Percentiles rank a stretch among this genome's conserved stretches.
phyloP scores from a whole-genome alignment of 202 grass and related monocot genomes.

The Miscanthus sacchariflorus region DNA sequence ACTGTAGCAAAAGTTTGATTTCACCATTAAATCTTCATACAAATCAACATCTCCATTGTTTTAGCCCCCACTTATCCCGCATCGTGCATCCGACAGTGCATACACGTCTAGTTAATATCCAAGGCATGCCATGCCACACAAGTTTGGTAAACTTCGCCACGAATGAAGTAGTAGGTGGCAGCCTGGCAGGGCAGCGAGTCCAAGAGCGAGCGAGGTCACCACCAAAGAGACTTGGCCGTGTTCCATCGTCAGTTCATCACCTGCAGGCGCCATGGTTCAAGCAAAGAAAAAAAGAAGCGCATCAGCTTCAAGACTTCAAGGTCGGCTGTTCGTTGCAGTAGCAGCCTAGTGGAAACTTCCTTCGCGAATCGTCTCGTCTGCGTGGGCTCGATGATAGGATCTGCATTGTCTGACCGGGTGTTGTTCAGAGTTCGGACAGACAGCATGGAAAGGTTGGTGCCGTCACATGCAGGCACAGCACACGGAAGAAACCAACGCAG shows the following conservation, averaged over 20 bases:
- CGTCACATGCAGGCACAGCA: conserved; percentile 4
- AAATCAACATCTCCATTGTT: no score
- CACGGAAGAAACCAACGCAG: no score
- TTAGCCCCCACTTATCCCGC: no score
- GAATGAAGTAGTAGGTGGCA: not conserved
- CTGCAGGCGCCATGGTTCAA: not conserved
- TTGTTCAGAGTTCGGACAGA: not conserved
- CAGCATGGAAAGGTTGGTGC: conserved; percentile 11
- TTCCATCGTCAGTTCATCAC: not conserved
- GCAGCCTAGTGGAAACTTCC: not conserved
- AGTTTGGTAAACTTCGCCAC: not conserved
- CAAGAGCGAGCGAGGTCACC: not conserved
- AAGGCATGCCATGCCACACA: not conserved
- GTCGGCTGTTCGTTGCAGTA: not conserved
- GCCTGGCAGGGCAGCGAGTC: not conserved
- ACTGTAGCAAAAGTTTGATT: no score
- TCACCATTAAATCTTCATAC: no score
- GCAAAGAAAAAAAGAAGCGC: not conserved
- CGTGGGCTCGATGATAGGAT: not conserved
- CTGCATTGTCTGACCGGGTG: not conserved
- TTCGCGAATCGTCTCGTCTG: not conserved
- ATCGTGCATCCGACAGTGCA: no score
- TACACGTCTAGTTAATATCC: no score
- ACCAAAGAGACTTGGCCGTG: not conserved
- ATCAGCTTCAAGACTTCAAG: not conserved